A percentile compares a stretch with the other conserved stretches of the same genome.
Evolutionary conservation across 2,329 filamentous ascomycete genomes (phyloP).

Genomic region (Cercospora citrullina): DNA sequence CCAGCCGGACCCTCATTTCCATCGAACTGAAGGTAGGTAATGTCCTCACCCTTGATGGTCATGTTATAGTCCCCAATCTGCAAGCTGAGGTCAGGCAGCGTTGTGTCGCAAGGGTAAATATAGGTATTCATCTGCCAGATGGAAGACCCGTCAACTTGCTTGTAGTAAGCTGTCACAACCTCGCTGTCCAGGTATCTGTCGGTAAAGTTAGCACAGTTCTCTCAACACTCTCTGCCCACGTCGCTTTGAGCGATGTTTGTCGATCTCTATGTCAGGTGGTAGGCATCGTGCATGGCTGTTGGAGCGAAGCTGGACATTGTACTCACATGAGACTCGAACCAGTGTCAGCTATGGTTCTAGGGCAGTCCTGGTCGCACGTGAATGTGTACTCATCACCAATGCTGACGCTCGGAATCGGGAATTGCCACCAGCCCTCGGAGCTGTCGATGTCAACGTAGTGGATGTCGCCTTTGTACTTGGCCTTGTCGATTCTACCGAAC

Average conservation of each 20-base stretch:
- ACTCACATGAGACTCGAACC: conserved; percentile 60
- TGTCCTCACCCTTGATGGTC: conserved; percentile 40
- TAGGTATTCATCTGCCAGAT: conserved; percentile 45
- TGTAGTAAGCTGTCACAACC: conserved; percentile 47
- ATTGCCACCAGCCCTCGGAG: conserved; percentile 68
- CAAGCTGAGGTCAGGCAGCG: conserved; percentile 50
- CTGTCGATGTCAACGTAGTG: conserved; percentile 63
- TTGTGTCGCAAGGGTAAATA: conserved; percentile 46
- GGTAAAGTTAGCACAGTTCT: neutral
- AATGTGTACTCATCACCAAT: conserved; percentile 46
- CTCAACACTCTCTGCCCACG: neutral
- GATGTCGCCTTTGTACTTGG: conserved; percentile 64
- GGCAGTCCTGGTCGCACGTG: conserved; percentile 24
- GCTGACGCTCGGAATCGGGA: conserved; percentile 58
- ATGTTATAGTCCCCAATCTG: conserved; percentile 56
- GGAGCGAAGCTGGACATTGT: neutral
- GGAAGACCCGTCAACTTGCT: conserved; percentile 42
- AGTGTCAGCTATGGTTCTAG: conserved; percentile 50
- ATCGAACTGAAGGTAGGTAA: conserved; percentile 55
- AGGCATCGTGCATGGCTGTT: neutral
- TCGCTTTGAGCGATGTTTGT: neutral
- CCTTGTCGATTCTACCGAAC: conserved; percentile 68
- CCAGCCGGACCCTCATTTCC: conserved; percentile 34
- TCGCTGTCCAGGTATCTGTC: conserved; percentile 53
- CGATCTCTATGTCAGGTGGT: neutral